Conservation (phyloP, 306 rosid genomes). For the Rosa rugosa region DNA sequence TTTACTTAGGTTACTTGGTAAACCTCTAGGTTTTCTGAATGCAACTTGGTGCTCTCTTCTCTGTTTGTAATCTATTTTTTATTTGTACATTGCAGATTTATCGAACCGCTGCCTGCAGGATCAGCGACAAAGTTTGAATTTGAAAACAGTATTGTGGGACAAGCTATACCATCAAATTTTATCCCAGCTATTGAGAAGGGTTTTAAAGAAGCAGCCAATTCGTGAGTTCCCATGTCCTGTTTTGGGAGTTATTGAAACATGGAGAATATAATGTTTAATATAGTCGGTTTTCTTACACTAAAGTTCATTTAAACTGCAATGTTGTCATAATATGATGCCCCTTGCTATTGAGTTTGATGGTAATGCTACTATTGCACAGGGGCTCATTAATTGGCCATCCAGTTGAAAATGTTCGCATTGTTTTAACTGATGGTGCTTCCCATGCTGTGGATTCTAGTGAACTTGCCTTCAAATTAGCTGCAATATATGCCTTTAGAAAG, state of each 20-base stretch:
- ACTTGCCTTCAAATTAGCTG: constrained; percentile 95
- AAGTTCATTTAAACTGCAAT: not conserved
- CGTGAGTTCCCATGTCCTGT: constrained; percentile 47
- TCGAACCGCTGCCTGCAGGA: constrained; percentile 86
- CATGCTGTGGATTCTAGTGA: constrained; percentile 99
- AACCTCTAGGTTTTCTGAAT: not conserved
- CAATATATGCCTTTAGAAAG: constrained; percentile 98
- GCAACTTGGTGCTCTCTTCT: not conserved
- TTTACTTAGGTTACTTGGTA: not conserved
- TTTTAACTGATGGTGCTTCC: constrained; percentile 91
- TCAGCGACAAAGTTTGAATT: constrained; percentile 85
- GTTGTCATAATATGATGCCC: not conserved
- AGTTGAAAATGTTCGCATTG: constrained; percentile 82
- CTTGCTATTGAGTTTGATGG: constrained; percentile 7
- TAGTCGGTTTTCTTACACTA: not conserved
- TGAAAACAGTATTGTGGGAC: constrained; percentile 91
- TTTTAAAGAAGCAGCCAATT: constrained; percentile 95
- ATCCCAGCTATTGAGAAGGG: constrained; percentile 97
- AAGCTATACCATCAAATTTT: constrained; percentile 91
- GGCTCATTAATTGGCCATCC: constrained; percentile 98
- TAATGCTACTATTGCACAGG: constrained; percentile 44
- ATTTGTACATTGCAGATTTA: constrained; percentile 52
- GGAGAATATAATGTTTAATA: not conserved
- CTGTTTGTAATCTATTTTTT: not conserved
- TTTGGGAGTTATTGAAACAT: not conserved